Evolutionary conservation across 768 basidiomycete genomes (phyloP), one percentile per base, ranked within the genome.

Genomic region (Naematelia encephala): DNA sequence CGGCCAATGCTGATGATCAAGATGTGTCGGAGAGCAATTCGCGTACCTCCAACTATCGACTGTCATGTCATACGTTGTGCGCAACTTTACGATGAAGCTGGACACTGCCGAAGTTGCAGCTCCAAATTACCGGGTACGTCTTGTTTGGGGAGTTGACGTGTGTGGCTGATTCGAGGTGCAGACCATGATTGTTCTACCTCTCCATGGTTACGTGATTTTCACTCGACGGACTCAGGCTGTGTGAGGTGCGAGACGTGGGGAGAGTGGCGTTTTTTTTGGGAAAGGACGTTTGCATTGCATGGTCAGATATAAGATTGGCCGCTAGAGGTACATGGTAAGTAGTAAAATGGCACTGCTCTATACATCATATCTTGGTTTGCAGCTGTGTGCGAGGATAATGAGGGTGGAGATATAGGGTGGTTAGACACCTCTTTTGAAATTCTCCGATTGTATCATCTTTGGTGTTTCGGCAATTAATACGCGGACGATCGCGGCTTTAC

Each of bases 171-270:
- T 2, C 26, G 29, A 26, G 2, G 2, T 51, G 11, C 69, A 94
- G 90, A 93, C 91, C 19, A 89, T 98, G 90, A 92, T 97, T 68
- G 88, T 89, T 48, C 85, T 90, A 80, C 92, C 93, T 16, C 62
- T 73, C 42, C 61, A 75, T 51, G 71, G 72, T 11, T 44, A 54
- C 21, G 62, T 66, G 5, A 62, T 50, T 22, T 69, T 74, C 61
- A 74, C 68, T 10, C 59, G 51, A 10, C 62, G 67, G 11, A 67
- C 61, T 44, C 60, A 60, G 47, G 63, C 54, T 14, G 62, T 67
- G 8, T 67, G 61, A 39, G 34, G 4, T 25, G 34, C 5, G 39
- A 22, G 48, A 34, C 26, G 19, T 29, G 34, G 34, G 25, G 22
- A 12, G 49, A 27, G 25, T 21, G 49, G 27, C 8, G 16, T 39